Conservation (phyloP, 345 rosid species). For the Moringa oleifera region DNA sequence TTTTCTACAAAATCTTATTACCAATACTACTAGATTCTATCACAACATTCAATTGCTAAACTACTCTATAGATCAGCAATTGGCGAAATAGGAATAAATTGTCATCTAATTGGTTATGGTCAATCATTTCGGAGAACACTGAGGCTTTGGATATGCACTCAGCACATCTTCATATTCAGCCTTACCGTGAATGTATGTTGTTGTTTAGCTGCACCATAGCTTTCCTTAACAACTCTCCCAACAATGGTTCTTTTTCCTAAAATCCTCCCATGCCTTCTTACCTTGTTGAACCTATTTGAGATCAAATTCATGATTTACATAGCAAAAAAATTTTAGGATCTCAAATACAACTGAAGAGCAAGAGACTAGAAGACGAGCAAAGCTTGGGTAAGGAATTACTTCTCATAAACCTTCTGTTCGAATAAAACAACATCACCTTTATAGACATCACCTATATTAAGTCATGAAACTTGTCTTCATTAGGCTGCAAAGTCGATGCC, state of each 20-base stretch:
- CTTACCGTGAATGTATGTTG: conserved; percentile 71
- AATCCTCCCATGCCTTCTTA: conserved; percentile 33
- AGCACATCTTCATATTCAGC: conserved; percentile 3
- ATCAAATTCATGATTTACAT: conserved; percentile 8
- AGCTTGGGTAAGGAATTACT: conserved; percentile 24
- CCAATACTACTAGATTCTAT: too few relatives aligned
- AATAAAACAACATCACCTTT: conserved; percentile 60
- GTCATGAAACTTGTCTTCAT: background rate
- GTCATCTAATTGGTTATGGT: background rate
- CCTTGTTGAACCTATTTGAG: conserved; percentile 39
- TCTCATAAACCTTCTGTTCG: conserved; percentile 49
- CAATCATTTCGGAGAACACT: background rate
- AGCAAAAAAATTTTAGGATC: background rate
- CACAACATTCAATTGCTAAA: conserved; percentile 11
- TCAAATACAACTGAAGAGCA: conserved; percentile 2
- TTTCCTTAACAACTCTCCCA: conserved; percentile 63
- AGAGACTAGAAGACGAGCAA: background rate
- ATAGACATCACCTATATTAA: conserved; percentile 58
- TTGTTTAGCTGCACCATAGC: conserved; percentile 68
- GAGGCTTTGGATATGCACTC: background rate
- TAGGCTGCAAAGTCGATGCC: background rate
- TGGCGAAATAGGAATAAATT: background rate
- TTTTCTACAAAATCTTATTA: too few relatives aligned
- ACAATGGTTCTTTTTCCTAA: conserved; percentile 55
- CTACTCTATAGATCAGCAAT: background rate